Evolutionary conservation across 306 rosid species (phyloP).

Genomic region (Dalbergia oliveri): DNA sequence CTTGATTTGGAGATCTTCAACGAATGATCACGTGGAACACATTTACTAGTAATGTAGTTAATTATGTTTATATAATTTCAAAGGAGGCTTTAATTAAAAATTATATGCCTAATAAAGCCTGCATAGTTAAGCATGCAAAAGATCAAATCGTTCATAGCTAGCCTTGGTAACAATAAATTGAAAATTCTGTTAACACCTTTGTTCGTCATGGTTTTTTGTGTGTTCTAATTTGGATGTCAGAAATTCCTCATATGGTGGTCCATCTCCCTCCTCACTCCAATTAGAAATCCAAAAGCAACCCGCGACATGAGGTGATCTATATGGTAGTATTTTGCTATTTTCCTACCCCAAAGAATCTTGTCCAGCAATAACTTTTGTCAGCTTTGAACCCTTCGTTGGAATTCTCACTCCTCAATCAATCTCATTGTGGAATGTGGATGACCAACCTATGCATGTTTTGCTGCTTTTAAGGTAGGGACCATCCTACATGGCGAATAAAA

Average conservation of each 20-base stretch:
- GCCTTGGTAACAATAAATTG: conserved; percentile 40
- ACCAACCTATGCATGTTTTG: conserved; percentile 25
- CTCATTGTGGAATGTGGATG: conserved; percentile 21
- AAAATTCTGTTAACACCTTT: conserved; percentile 33
- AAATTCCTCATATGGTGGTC: neutral
- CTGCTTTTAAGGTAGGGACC: conserved; percentile 50
- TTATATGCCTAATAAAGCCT: too few species aligned
- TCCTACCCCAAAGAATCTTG: conserved; percentile 43
- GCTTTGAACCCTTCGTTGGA: conserved; percentile 39
- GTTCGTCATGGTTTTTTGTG: conserved; percentile 33
- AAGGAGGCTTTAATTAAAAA: too few species aligned
- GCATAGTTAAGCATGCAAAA: neutral
- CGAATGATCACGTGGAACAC: too few species aligned
- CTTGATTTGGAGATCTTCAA: neutral
- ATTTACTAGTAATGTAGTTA: too few species aligned
- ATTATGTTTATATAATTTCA: too few species aligned
- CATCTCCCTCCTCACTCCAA: conserved; percentile 8
- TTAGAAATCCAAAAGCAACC: conserved; percentile 30
- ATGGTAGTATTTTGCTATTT: conserved; percentile 11
- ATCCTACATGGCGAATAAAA: conserved; percentile 27
- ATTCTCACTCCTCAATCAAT: conserved; percentile 45
- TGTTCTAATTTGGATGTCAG: conserved; percentile 29
- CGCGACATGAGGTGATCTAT: conserved; percentile 23
- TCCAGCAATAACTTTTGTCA: conserved; percentile 44
- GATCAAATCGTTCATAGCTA: neutral